Evolutionary conservation across 257 asterid genomes (phyloP).

Genomic region (Euphrasia confusa): DNA sequence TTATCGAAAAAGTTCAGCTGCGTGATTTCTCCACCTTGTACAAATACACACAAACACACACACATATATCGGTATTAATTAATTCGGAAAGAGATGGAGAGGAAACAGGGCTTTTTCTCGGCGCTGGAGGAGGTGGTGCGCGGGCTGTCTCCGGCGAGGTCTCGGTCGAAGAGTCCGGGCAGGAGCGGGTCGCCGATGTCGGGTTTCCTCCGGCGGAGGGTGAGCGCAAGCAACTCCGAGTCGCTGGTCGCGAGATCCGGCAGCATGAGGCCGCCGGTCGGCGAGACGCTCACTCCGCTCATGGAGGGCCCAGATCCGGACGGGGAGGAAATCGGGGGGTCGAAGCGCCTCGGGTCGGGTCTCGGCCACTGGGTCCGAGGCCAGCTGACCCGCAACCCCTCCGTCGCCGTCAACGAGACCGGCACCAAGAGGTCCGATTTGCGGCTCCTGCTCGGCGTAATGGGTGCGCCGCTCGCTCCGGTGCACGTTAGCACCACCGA

Average conservation of each 20-base stretch:
- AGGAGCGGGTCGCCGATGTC: neutral
- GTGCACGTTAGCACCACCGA: conserved; percentile 76
- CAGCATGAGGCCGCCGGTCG: conserved; percentile 61
- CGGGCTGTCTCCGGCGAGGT: conserved; percentile 80
- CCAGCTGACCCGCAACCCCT: conserved; percentile 59
- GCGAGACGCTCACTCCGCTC: conserved; percentile 62
- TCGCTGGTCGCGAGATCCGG: conserved; percentile 56
- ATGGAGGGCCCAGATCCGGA: conserved; percentile 53
- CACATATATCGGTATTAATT: neutral
- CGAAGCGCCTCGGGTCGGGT: conserved; percentile 53
- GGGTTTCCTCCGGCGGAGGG: neutral
- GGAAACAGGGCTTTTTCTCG: conserved; percentile 83
- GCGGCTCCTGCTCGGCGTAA: conserved; percentile 83
- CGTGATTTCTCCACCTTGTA: conserved; percentile 1
- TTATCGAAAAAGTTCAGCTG: conserved; percentile 5
- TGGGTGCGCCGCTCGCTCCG: conserved; percentile 97
- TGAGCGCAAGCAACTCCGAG: neutral
- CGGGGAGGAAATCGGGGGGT: neutral
- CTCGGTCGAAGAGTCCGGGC: conserved; percentile 33
- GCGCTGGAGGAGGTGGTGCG: conserved; percentile 85
- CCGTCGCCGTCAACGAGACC: conserved; percentile 40
- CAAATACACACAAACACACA: neutral
- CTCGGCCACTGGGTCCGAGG: conserved; percentile 71
- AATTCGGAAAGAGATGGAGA: conserved; percentile 48
- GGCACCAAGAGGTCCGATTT: conserved; percentile 74